phyloP scores from a whole-genome alignment of 805 yeast genomes.

The Yarrowia osloensis region DNA sequence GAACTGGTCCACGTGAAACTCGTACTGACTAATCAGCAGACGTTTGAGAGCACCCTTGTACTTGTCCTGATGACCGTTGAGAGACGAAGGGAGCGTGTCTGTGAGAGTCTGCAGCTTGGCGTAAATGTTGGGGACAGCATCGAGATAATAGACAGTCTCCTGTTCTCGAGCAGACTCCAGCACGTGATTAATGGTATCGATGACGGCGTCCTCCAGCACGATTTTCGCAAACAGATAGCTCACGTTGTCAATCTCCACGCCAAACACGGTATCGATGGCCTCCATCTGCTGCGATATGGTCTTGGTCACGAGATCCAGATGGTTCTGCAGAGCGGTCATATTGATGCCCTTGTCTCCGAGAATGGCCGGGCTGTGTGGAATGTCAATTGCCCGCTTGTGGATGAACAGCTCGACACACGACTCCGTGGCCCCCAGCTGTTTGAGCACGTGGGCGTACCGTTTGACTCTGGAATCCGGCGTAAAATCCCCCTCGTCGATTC shows the following conservation, averaged over 20 bases:
- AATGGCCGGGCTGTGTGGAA: conserved; percentile 1
- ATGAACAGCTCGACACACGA: conserved; percentile 41
- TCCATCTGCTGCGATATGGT: conserved; percentile 46
- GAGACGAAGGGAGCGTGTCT: background rate
- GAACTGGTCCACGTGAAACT: conserved; percentile 39
- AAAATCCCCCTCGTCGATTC: conserved; percentile 52
- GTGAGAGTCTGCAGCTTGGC: conserved; percentile 34
- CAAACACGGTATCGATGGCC: conserved; percentile 50
- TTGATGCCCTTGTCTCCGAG: conserved; percentile 33
- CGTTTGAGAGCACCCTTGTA: background rate
- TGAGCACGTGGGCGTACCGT: conserved; percentile 42
- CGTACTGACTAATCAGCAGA: conserved; percentile 32
- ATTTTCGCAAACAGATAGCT: conserved; percentile 53
- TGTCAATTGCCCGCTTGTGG: conserved; percentile 34
- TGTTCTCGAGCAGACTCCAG: conserved; percentile 33
- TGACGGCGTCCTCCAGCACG: conserved; percentile 42
- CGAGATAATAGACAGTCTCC: conserved; percentile 40
- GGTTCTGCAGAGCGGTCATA: conserved; percentile 32
- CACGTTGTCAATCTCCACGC: conserved; percentile 48
- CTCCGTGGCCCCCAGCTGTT: conserved; percentile 43
- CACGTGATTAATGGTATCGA: conserved; percentile 37
- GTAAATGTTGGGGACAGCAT: conserved; percentile 46
- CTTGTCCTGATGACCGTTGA: conserved; percentile 22
- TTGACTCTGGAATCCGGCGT: conserved; percentile 38
- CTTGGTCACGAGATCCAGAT: conserved; percentile 41